phyloP scores from a whole-genome alignment of 2,329 filamentous ascomycete species.

The Hymenoscyphus albidus region DNA sequence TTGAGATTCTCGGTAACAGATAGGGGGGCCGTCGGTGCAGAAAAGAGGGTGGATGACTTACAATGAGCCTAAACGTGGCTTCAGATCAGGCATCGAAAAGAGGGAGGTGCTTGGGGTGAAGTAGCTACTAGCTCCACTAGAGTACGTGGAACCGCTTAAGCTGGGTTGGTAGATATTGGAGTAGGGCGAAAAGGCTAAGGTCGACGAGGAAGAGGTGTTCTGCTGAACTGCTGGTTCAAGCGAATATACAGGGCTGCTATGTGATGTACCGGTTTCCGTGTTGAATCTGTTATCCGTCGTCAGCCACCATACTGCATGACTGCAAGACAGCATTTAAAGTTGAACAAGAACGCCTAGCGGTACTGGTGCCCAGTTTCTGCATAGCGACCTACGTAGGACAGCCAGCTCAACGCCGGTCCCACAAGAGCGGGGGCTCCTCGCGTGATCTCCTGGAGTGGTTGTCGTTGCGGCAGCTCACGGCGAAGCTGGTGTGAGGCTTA shows the following conservation, averaged over 20 bases:
- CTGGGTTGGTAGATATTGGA: constrained; percentile 31
- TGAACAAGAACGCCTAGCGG: constrained; percentile 20
- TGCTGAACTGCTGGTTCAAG: constrained; percentile 32
- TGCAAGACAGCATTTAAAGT: constrained; percentile 32
- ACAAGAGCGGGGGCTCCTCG: constrained; percentile 31
- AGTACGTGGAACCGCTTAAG: constrained; percentile 32
- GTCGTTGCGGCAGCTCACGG: constrained; percentile 21
- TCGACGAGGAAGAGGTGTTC: constrained; percentile 29
- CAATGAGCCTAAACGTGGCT: constrained; percentile 33
- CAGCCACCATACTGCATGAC: constrained; percentile 30
- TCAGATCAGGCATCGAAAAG: constrained; percentile 36
- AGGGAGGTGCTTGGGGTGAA: constrained; percentile 30
- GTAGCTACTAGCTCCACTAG: constrained; percentile 30
- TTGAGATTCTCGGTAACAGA: constrained; percentile 20
- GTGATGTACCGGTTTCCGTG: constrained; percentile 32
- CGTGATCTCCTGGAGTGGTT: constrained; percentile 26
- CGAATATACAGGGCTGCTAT: constrained; percentile 34
- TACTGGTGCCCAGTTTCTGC: constrained; percentile 27
- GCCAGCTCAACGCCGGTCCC: constrained; percentile 28
- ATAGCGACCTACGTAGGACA: constrained; percentile 29
- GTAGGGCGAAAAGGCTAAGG: constrained; percentile 31
- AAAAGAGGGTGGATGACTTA: constrained; percentile 24
- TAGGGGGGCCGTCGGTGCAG: constrained; percentile 9
- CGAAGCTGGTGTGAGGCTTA: constrained; percentile 30
- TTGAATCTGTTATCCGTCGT: constrained; percentile 33